These are phyloP conservation scores for Botrytis paeoniae DNA, from an alignment of 2,329 filamentous ascomycete genomes.

Conservation along the genomic window DNA sequence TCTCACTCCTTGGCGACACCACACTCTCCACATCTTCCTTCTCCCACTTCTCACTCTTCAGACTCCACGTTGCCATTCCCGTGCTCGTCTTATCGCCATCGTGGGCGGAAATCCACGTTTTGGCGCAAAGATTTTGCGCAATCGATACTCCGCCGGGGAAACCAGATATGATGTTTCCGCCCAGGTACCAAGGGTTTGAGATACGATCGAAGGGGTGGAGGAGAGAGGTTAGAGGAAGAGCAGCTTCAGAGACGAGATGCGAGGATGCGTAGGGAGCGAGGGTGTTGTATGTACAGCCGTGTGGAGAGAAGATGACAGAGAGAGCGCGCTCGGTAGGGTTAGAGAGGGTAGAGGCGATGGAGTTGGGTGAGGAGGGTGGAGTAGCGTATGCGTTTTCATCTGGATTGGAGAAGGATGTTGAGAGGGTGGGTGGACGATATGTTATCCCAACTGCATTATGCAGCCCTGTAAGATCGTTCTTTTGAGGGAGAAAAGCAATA, in stretches of 20 bases:
- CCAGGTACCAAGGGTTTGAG: slow-evolving; percentile 58
- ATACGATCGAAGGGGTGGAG: slow-evolving; percentile 63
- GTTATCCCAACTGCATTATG: slow-evolving; percentile 71
- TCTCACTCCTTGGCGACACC: slow-evolving; percentile 33
- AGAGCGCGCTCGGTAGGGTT: slow-evolving; percentile 46
- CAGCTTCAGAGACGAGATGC: slow-evolving; percentile 54
- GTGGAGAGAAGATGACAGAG: slow-evolving; percentile 63
- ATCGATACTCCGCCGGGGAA: slow-evolving; percentile 56
- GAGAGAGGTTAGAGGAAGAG: slow-evolving; percentile 60
- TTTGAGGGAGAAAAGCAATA: slow-evolving; percentile 62
- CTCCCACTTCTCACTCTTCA: slow-evolving; percentile 47
- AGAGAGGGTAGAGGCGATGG: slow-evolving; percentile 32
- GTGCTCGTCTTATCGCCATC: slow-evolving; percentile 57
- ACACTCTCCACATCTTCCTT: slow-evolving; percentile 46
- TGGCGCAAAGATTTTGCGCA: slow-evolving; percentile 51
- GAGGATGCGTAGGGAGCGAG: slow-evolving; percentile 55
- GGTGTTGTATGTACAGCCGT: slow-evolving; percentile 55
- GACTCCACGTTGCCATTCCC: slow-evolving; percentile 50
- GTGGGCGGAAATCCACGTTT: slow-evolving; percentile 59
- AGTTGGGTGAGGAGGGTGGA: slow-evolving; percentile 29
- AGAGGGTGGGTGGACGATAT: slow-evolving; percentile 50
- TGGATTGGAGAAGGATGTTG: background rate
- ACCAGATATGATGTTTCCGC: slow-evolving; percentile 56
- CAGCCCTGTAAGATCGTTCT: slow-evolving; percentile 56
- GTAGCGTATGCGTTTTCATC: slow-evolving; percentile 21